Evolutionary conservation across 169 alveolate species (phyloP).

Genomic region (Plasmodium ovale): DNA sequence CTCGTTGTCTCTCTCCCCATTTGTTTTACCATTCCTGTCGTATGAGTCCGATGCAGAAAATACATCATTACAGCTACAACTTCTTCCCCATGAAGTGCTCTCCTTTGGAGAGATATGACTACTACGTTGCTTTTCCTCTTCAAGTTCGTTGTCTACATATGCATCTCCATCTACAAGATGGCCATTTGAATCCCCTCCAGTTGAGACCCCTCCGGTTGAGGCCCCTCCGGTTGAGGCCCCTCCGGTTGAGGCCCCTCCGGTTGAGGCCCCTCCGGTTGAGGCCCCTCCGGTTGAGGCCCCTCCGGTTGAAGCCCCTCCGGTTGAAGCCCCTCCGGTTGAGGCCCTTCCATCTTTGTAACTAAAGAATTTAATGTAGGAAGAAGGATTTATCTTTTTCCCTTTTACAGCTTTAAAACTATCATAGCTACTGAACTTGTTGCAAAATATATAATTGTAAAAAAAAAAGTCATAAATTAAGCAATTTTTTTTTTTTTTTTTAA

Average conservation of each 20-base stretch:
- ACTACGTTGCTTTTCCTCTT: not conserved
- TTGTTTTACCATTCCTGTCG: not conserved
- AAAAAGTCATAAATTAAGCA: conserved; percentile 39
- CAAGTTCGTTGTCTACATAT: not conserved
- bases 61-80: not conserved
- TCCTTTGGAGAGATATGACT: too few relatives aligned
- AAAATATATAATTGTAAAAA: conserved; percentile 43
- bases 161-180: not conserved
- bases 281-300: too few relatives aligned
- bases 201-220: too few relatives aligned
- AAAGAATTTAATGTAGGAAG: conserved; percentile 36
- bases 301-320: not conserved
- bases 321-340: not conserved
- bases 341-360: too few relatives aligned
- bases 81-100: not conserved
- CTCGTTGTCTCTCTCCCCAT: not conserved
- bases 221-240: too few relatives aligned
- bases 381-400: not conserved
- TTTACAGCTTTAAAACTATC: conserved; percentile 16
- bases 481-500: not conserved
- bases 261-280: too few relatives aligned
- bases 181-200: too few relatives aligned
- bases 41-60: not conserved
- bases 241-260: too few relatives aligned
- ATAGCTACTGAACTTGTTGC: conserved; percentile 19